Base-by-base conservation (phyloP, 257 asterid genomes). In the Primulina huaijiensis region DNA sequence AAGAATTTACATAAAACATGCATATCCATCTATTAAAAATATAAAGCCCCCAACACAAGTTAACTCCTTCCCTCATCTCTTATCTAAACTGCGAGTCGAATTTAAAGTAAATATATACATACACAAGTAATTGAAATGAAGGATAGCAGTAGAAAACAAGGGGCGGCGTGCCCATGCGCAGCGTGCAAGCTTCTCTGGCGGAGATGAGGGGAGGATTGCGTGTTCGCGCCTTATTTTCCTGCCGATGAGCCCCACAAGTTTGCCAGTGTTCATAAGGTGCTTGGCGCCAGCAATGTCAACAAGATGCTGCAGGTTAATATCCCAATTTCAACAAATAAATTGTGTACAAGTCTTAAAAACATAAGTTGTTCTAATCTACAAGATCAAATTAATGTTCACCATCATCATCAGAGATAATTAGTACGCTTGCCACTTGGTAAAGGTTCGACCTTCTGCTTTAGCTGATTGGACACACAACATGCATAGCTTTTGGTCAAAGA, bases 181-280 rank as follows among this genome's bases (percentile, higher is more conserved):
- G 96, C 96, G 59, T 90, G 97, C 84, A 90, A 90, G 88, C 87
- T 90, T 21, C 88, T 90, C 0, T 27, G 95, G 70, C 86, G 97
- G 60, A 82, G 97, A 65, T 90, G 97, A 50, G 90, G 87, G 1
- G 89, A 85, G 66, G 97, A 90, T 64, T 90, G 96, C 63, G 90
- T 90, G 10, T 90, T 90, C 65, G 89, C 96, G 1, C 95, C 97
- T n/a, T 85, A 87, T 74, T 90, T 90, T 72, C 97, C 97, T 7
- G 97, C 97, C n/a, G 97, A 90, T 50, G 92, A 90, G 71, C 97
- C 97, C 17, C 96, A 88, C 35, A 90, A 90, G 82, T 90, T 90
- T 71, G 96, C 96, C 37, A 87, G 95, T 72, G 96, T 90, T 70
- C 96, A 90, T 74, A 90, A 84, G 84, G 97, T 90, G 34, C 88